phyloP scores from a whole-genome alignment of 176 grass and related monocot genomes.

The Pharus latifolius region DNA sequence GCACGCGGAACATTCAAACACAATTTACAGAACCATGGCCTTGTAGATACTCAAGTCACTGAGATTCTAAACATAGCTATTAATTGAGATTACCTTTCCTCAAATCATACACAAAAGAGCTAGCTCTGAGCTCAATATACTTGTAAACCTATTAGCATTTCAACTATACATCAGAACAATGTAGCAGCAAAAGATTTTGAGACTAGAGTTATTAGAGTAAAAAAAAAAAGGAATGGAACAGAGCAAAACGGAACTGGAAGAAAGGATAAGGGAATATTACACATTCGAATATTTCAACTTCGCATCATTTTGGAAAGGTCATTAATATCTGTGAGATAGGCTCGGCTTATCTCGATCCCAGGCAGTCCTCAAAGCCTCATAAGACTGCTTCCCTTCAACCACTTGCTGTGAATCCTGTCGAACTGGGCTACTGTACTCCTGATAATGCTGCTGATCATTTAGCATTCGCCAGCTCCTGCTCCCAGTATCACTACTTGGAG shows the following conservation, averaged over 20 bases:
- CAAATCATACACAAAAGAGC: slow-evolving; percentile 25
- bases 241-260: not conserved
- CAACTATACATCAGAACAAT: slow-evolving; percentile 43
- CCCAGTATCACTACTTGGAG: slow-evolving; percentile 45
- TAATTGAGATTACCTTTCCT: slow-evolving; percentile 8
- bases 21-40: not conserved
- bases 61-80: not conserved
- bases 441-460: slow-evolving; percentile 33
- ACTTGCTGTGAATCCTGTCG: slow-evolving; percentile 29
- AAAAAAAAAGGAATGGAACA: not conserved
- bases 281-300: slow-evolving; percentile 23
- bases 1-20: too few relatives aligned
- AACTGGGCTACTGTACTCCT: slow-evolving; percentile 32
- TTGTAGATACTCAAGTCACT: not conserved
- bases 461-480: slow-evolving; percentile 55
- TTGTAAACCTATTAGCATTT: slow-evolving; percentile 50
- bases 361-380: slow-evolving; percentile 42
- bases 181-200: slow-evolving; percentile 33
- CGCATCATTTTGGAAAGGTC: not conserved
- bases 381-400: slow-evolving; percentile 34
- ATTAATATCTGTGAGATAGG: slow-evolving; percentile 42
- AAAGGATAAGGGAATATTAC: slow-evolving; percentile 45
- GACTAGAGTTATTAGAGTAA: slow-evolving; percentile 11
- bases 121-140: slow-evolving; percentile 22
- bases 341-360: slow-evolving; percentile 67